phyloP scores from a whole-genome alignment of 2,329 filamentous ascomycete species.

The Aspergillus aculeatinus region DNA sequence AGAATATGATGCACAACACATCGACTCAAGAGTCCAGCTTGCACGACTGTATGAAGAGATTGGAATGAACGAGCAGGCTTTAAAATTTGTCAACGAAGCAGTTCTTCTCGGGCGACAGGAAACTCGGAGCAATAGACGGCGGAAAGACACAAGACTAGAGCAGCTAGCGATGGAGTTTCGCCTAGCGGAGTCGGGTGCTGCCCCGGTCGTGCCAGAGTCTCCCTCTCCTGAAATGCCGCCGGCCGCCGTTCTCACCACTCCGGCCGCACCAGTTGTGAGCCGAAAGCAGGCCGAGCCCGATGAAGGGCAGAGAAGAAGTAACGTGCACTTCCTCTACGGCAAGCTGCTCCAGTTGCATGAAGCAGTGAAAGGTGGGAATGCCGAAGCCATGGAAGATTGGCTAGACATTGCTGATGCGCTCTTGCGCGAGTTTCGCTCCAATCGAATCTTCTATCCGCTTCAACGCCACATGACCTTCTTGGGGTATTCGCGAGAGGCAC shows the following conservation, averaged over 20 bases:
- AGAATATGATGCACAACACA: slow-evolving; percentile 67
- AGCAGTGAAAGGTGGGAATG: slow-evolving; percentile 50
- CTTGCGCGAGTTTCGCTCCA: slow-evolving; percentile 60
- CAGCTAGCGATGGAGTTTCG: slow-evolving; percentile 43
- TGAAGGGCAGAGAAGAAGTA: slow-evolving; percentile 40
- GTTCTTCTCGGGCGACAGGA: slow-evolving; percentile 60
- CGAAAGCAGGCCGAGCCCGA: slow-evolving; percentile 26
- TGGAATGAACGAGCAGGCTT: slow-evolving; percentile 71
- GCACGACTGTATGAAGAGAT: slow-evolving; percentile 80
- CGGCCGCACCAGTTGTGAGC: slow-evolving; percentile 15
- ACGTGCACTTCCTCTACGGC: slow-evolving; percentile 46
- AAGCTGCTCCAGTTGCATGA: slow-evolving; percentile 51
- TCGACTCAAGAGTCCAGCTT: slow-evolving; percentile 75
- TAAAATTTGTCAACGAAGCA: slow-evolving; percentile 73
- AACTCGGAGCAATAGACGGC: slow-evolving; percentile 29
- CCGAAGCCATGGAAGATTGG: slow-evolving; percentile 55
- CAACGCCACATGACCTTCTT: slow-evolving; percentile 53
- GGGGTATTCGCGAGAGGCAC: slow-evolving; percentile 47
- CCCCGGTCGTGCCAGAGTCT: slow-evolving; percentile 24
- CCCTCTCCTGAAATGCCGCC: slow-evolving; percentile 7
- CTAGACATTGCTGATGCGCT: slow-evolving; percentile 59
- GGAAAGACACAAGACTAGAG: slow-evolving; percentile 40
- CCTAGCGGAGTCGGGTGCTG: slow-evolving; percentile 24
- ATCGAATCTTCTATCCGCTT: slow-evolving; percentile 59
- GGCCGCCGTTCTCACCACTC: slow-evolving; percentile 18